Conservation (phyloP, 2,329 filamentous ascomycete species). For the Teratosphaeria gauchensis region DNA sequence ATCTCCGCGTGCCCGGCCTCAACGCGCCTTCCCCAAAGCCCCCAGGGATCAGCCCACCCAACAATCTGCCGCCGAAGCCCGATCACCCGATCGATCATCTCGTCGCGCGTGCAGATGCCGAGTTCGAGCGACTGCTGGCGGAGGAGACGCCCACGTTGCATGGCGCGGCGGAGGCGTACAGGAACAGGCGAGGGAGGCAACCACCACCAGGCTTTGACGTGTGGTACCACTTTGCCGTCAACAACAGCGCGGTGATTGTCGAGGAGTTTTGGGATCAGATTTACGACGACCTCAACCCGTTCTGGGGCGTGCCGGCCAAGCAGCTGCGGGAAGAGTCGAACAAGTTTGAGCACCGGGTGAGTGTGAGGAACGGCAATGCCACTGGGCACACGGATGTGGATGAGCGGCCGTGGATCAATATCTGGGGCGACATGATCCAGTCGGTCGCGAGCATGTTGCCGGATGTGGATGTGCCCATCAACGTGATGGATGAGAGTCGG, state of each 20-base stretch:
- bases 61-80: conserved; percentile 6
- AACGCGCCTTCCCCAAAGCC: neutral
- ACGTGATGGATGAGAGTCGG: conserved; percentile 41
- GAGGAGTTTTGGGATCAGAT: conserved; percentile 45
- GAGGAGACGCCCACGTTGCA: conserved; percentile 29
- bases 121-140: conserved; percentile 22
- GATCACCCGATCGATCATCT: conserved; percentile 32
- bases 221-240: conserved; percentile 38
- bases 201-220: conserved; percentile 42
- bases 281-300: conserved; percentile 40
- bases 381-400: conserved; percentile 22
- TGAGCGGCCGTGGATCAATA: conserved; percentile 28
- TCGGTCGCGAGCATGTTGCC: conserved; percentile 31
- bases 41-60: neutral
- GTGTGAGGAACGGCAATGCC: conserved; percentile 31
- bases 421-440: conserved; percentile 33
- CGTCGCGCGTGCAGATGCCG: conserved; percentile 25
- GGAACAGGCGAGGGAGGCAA: conserved; percentile 36
- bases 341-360: conserved; percentile 29
- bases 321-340: conserved; percentile 34
- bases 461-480: conserved; percentile 39
- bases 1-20: conserved; percentile 8
- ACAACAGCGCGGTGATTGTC: conserved; percentile 34
- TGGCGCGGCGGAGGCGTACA: conserved; percentile 34
- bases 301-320: conserved; percentile 37